Base-by-base conservation (phyloP, 2,329 filamentous ascomycete species). In the Cercospora zeae-maydis region DNA sequence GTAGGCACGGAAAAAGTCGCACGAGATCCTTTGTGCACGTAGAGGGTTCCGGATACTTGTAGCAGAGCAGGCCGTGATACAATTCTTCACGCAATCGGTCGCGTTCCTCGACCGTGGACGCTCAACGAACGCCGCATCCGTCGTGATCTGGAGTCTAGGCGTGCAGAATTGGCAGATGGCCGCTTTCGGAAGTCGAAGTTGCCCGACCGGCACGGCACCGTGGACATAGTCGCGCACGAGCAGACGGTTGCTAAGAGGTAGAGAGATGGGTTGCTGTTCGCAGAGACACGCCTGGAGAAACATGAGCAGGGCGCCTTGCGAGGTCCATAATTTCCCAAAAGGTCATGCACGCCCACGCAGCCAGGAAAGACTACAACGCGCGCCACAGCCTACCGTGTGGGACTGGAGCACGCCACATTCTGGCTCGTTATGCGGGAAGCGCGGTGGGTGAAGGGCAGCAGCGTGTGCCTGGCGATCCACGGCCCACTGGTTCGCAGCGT, bases 1-100 rank as follows among this genome's bases (percentile, higher is more conserved):
- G 69, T 68, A 70, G 69, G 69, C 66, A 67, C 63, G 65, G 64
- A 69, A 65, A n/a, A 64, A 67, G 68, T 72, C 67, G 68, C 67
- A 73, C 71, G 69, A 69, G 71, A 69, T 72, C 64, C 72, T 74
- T 74, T 74, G 72, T 74, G 71, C 61, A 62, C 70, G 69, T 52
- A 66, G 66, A 65, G 62, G 60, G 64, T 39, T 65, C 58, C 68
- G 63, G 64, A 66, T 74, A 73, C 71, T 73, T 73, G 71, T 74
- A 74, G 70, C 70, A 69, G 67, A 42, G 58, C 24, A 34, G 24
- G 16, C 10, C 16, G 13, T 51, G 42, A 21, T 51, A 24, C 34
- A n/a, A 16, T 21, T 13, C 19, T 52, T 51, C 24, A 37, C 51
- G 45, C 45, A 27, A 33, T 59, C 19, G 21, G 42, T 21, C 53